Base-by-base conservation (phyloP, 2,329 filamentous ascomycete genomes). In the Elsinoe australis region DNA sequence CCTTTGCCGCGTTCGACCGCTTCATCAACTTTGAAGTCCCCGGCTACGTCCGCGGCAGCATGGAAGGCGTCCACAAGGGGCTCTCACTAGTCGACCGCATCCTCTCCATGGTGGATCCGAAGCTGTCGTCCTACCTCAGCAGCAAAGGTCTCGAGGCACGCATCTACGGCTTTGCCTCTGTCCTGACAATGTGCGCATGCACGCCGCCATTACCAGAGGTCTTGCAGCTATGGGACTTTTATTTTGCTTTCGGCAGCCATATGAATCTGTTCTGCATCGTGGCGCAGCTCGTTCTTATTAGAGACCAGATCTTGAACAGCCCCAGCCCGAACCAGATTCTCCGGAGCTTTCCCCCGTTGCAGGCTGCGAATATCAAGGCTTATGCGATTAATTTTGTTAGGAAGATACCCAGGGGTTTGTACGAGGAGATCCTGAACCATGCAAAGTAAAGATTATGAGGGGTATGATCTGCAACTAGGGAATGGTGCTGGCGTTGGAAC, bases 241-340 rank as follows among this genome's bases (percentile, higher is more conserved):
- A 98, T 17, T 94, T 98, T 61, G 90, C 92, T 0, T 98, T 95
- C 57, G 92, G 92, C 0, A 82, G 88, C 28, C 92, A 98, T 64
- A 67, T 98, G 52, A 98, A 98, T 61, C 87, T 98, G 49, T 69
- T 98, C 17, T 96, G 92, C 64, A 95, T 98, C 54, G 92, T 96
- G 12, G 90, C 90, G 10, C 92, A 98, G 67, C 72, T 98, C 46
- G 83, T 95, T 41, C 78, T 94, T 59, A 87, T 95, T 68, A 76
- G 89, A 51, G 83, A 89, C 49, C 81, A 87, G 52, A 82, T 98
- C 47, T 69, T 98, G 57, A 80, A 80, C 50, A 94, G 85, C 50
- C 77, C 84, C 5, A 96, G 92, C 59, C 92, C 92, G 7, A 95
- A 94, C 60, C 92, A 92, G 61, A 78, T 95, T 12, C 72, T 95